Evolutionary conservation across 768 basidiomycete species (phyloP), one percentile per base, ranked within the genome.

Genomic region (Rhodotorula taiwanensis): DNA sequence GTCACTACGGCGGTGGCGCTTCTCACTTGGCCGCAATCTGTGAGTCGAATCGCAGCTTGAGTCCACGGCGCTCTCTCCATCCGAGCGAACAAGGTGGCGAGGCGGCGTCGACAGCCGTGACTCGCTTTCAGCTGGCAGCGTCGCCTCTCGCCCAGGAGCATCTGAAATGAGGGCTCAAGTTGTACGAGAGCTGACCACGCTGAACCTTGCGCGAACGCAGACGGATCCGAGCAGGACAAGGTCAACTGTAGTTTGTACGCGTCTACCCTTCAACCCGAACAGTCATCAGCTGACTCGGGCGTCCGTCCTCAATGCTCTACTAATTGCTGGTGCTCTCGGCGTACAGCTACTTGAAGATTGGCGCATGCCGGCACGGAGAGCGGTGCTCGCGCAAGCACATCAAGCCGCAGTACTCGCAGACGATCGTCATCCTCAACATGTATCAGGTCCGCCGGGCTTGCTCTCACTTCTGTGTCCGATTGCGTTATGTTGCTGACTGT

Each of bases 181-280:
- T n/a, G n/a, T n/a, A n/a, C n/a, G n/a, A n/a, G n/a, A n/a, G n/a
- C n/a, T n/a, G n/a, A n/a, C n/a, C n/a, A n/a, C n/a, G n/a, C n/a
- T n/a, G n/a, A n/a, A n/a, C n/a, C n/a, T n/a, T n/a, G n/a, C n/a
- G n/a, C n/a, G n/a, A 4, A 15, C 54, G 4, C 61, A 70, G 68
- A 66, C 59, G 77, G 77, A 51, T 76, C 76, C 25, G 78, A 79
- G 65, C 78, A 78, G 56, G 78, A 79, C 67, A 71, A 71, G 55
- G 94, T 99, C 67, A 99, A 99, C 75, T 99, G 94, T 75, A 97
- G 93, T 2, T 98, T 99, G 80, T 98, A 95, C 79, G 92, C 94
- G 20, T 50, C 66, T 39, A 82, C 34, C 11, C 47, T 2, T 31
- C 21, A 9, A 13, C 5, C 25, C 5, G n/a, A 25, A 4, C 39